Conservation (phyloP, 1,284 basidiomycete species). For the Pseudozyma sp. region DNA sequence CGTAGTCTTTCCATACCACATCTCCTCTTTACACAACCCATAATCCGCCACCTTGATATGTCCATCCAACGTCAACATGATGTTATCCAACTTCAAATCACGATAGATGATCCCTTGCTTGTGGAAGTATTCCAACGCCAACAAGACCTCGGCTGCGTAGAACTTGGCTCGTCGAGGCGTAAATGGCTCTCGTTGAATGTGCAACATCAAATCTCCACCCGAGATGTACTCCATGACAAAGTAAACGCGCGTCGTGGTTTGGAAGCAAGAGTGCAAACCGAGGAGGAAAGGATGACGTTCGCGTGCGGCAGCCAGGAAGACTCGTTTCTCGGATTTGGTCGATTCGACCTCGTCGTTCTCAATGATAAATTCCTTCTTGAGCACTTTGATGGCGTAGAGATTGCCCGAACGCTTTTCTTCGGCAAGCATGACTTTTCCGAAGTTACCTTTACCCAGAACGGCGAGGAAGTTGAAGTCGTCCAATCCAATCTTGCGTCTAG, state of each 20-base stretch:
- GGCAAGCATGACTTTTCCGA: slow-evolving; percentile 99
- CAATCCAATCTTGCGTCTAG: slow-evolving; percentile 87
- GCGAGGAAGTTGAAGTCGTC: slow-evolving; percentile 99
- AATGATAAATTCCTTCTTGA: slow-evolving; percentile 99
- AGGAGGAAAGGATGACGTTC: slow-evolving; percentile 98
- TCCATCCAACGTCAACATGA: slow-evolving; percentile 93
- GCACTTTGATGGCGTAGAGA: slow-evolving; percentile 98
- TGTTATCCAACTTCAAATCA: slow-evolving; percentile 98
- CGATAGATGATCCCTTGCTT: slow-evolving; percentile 87
- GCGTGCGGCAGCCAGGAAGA: slow-evolving; percentile 93
- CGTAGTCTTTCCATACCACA: slow-evolving; percentile 97
- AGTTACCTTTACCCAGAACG: slow-evolving; percentile 98
- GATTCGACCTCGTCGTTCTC: slow-evolving; percentile 99
- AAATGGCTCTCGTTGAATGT: slow-evolving; percentile 84
- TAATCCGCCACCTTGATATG: slow-evolving; percentile 99
- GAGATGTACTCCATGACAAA: slow-evolving; percentile 83
- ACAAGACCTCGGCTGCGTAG: slow-evolving; percentile 96
- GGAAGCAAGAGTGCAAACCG: slow-evolving; percentile 98
- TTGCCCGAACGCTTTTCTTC: slow-evolving; percentile 93
- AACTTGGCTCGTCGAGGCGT: slow-evolving; percentile 90
- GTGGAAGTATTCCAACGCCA: slow-evolving; percentile 98
- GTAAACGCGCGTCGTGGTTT: slow-evolving; percentile 96
- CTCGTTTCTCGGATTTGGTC: slow-evolving; percentile 98
- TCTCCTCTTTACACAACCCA: slow-evolving; percentile 98
- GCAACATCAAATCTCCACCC: slow-evolving; percentile 83